phyloP scores from a whole-genome alignment of 306 rosid genomes.

The Acmispon strigosus region DNA sequence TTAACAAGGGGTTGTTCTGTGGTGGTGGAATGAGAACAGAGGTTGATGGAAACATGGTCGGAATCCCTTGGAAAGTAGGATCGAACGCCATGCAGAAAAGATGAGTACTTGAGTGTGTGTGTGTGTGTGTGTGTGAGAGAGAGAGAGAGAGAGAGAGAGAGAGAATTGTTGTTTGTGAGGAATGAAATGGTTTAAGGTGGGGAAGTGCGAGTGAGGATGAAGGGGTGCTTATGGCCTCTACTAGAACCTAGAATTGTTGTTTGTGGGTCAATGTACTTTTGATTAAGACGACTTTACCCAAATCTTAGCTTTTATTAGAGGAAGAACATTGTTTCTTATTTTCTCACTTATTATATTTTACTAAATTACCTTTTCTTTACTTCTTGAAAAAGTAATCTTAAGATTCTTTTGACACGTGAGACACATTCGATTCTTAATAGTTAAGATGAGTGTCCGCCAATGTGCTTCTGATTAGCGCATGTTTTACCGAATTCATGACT shows the following conservation, averaged over 20 bases:
- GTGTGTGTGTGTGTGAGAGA: background rate
- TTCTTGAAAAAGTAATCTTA: no score
- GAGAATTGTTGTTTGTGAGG: background rate
- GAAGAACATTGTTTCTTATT: no score
- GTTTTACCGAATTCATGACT: no score
- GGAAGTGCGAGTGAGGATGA: slow-evolving; percentile 3
- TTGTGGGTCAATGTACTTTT: no score
- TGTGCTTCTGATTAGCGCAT: no score
- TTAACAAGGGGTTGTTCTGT: background rate
- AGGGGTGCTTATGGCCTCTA: background rate
- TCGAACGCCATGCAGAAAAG: slow-evolving; percentile 43
- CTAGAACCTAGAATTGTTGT: background rate
- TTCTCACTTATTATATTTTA: no score
- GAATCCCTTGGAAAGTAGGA: background rate
- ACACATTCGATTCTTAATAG: no score
- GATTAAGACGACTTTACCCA: no score
- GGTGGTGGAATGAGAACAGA: background rate
- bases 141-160: background rate
- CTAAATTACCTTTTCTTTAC: no score
- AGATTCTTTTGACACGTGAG: no score
- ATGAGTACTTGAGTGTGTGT: background rate
- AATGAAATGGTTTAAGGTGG: background rate
- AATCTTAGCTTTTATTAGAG: no score
- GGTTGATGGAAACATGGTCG: background rate
- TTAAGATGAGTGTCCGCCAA: no score